phyloP scores from a whole-genome alignment of 2,329 filamentous ascomycete species.

The Venturia asperata region DNA sequence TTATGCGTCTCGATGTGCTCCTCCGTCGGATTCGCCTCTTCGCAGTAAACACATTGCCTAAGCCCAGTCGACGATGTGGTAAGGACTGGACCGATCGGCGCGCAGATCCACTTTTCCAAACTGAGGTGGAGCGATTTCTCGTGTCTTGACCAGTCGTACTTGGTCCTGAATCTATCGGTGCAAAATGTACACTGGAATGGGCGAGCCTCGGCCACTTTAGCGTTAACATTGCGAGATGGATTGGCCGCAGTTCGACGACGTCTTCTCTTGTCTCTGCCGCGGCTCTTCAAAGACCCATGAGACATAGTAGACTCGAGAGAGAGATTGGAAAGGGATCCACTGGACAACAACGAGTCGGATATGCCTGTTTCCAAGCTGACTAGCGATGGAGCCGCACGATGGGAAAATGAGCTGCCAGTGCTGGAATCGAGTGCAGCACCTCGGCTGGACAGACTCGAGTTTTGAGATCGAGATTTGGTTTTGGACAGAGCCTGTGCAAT shows the following conservation, averaged over 20 bases:
- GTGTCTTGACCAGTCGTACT: constrained; percentile 58
- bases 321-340: constrained; percentile 40
- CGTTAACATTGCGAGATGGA: constrained; percentile 26
- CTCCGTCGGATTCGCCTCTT: constrained; percentile 44
- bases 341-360: constrained; percentile 42
- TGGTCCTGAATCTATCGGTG: constrained; percentile 49
- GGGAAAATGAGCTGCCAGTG: constrained; percentile 38
- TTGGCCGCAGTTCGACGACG: constrained; percentile 44
- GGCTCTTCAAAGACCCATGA: constrained; percentile 43
- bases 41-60: constrained; percentile 54
- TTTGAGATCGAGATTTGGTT: constrained; percentile 26
- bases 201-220: constrained; percentile 27
- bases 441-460: constrained; percentile 31
- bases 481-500: constrained; percentile 54
- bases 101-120: constrained; percentile 59
- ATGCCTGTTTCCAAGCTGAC: constrained; percentile 48
- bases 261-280: constrained; percentile 51
- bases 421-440: constrained; percentile 44
- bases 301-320: constrained; percentile 52
- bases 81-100: constrained; percentile 51
- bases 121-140: constrained; percentile 57
- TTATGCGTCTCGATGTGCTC: constrained; percentile 55
- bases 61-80: constrained; percentile 50
- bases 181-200: constrained; percentile 55
- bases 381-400: constrained; percentile 46